phyloP scores from a whole-genome alignment of 208 protist genomes.

The Wallacemonas sp. region DNA sequence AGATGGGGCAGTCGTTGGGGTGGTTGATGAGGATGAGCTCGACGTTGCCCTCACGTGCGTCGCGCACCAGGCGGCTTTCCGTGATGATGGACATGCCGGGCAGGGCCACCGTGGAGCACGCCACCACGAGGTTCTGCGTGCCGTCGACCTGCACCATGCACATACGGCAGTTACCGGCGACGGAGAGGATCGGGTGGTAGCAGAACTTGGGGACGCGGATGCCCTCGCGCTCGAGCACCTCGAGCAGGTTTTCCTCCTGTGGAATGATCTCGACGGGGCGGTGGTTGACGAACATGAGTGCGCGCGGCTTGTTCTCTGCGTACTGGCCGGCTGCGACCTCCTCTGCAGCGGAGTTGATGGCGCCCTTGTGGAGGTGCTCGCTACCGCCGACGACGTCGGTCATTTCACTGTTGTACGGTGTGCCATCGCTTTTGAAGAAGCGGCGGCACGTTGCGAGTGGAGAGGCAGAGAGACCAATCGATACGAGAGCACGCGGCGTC shows the following conservation, averaged over 20 bases:
- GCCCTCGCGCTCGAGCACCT: slow-evolving; percentile 90
- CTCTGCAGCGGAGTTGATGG: slow-evolving; percentile 51
- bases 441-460: slow-evolving; percentile 28
- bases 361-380: slow-evolving; percentile 47
- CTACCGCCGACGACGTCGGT: slow-evolving; percentile 64
- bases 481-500: background rate
- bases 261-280: slow-evolving; percentile 91
- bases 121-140: slow-evolving; percentile 95
- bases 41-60: slow-evolving; percentile 96
- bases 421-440: slow-evolving; percentile 68
- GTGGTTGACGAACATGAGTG: slow-evolving; percentile 93
- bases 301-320: slow-evolving; percentile 81
- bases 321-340: slow-evolving; percentile 82
- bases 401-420: slow-evolving; percentile 70
- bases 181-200: slow-evolving; percentile 93
- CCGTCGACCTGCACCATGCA: slow-evolving; percentile 97
- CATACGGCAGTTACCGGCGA: slow-evolving; percentile 98
- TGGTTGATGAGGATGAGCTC: slow-evolving; percentile 98
- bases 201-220: slow-evolving; percentile 92
- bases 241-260: slow-evolving; percentile 90
- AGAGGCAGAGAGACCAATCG: background rate
- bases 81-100: slow-evolving; percentile 97
- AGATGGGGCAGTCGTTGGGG: slow-evolving; percentile 97
- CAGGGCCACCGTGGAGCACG: slow-evolving; percentile 94
- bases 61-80: slow-evolving; percentile 93